These are phyloP conservation scores for Dichomitus squalens DNA, from an alignment of 1,284 basidiomycete genomes.

Conservation along the genomic window DNA sequence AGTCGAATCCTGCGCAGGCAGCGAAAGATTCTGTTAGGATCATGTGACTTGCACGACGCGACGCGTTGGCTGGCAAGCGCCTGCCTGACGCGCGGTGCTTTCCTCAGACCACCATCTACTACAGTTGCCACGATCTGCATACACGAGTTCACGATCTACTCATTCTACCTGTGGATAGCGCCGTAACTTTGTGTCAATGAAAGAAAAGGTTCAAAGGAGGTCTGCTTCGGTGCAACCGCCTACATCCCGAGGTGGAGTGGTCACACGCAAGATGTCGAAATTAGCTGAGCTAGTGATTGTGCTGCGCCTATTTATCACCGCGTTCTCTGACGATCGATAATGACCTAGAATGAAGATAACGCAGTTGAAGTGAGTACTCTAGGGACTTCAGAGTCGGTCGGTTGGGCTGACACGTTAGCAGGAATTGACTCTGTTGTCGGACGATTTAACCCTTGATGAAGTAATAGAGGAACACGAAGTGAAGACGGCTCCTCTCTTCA, in stretches of 20 bases:
- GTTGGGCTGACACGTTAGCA: conserved; percentile 26
- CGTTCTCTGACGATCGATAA: not conserved
- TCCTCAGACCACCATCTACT: not conserved
- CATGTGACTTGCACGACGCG: not conserved
- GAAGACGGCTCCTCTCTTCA: conserved; percentile 56
- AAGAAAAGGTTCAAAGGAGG: not conserved
- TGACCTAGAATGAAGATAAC: not conserved
- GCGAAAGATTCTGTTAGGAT: not conserved
- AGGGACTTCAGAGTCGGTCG: too few relatives aligned
- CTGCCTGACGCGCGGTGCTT: not conserved
- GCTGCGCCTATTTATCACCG: not conserved
- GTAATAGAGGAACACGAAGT: conserved; percentile 41
- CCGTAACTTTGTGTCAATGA: not conserved
- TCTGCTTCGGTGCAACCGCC: not conserved
- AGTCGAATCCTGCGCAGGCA: not conserved
- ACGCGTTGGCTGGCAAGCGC: not conserved
- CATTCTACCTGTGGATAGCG: too few relatives aligned
- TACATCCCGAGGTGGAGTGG: not conserved
- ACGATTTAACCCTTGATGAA: conserved; percentile 25
- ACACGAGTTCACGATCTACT: not conserved
- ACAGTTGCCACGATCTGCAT: too few relatives aligned
- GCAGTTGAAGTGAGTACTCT: conserved; percentile 2
- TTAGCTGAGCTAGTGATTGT: not conserved
- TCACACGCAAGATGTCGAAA: conserved; percentile 4
- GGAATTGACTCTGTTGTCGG: conserved; percentile 47